Evolutionary conservation across 1,284 basidiomycete genomes (phyloP), one percentile per base, ranked within the genome.

Genomic region (Papiliotrema nemorosa): DNA sequence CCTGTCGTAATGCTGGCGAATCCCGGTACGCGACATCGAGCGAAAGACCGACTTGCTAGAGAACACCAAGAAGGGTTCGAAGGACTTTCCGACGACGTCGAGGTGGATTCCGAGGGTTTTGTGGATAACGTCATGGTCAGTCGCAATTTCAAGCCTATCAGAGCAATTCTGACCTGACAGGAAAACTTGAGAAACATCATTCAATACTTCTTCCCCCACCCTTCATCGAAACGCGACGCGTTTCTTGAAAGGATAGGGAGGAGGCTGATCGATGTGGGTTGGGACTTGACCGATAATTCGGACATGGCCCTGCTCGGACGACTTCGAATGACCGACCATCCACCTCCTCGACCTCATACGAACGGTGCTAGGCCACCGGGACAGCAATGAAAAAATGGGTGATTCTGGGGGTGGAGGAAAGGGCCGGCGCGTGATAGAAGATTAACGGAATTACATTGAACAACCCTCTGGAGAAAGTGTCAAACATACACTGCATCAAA

Each of bases 71-170:
- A 67, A 12, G 70, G 70, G 2, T 55, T 59, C 16, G 66, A 64
- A 21, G 67, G 65, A 1, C 46, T 73, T 25, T 58, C 62, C 22
- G 39, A 53, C 2, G 54, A 59, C 6, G 54, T 68, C 37, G 64
- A 66, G 36, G 55, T 51, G 39, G 66, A 71, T 50, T 63, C 65
- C 0, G 50, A 57, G 4, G 67, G 69, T 1, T 71, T 73, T 40
- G 55, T 71, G 5, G 55, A 66, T n/a, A 73, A 70, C 48, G 68
- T 73, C 50, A 62, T 58, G 53, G 82, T 82, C 56, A 64, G 75
- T 57, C 22, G 20, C 27, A 24, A 14, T 20, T 21, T 27, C 13
- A 5, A 16, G 12, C 14, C 3, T 25, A 13, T 31, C 10, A 33
- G 31, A 10, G 31, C 10, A 33, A 47, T 49, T 31, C 45, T 47